These are phyloP conservation scores for Chaetoscypha palmicola DNA, from an alignment of 2,329 filamentous ascomycete genomes.

Conservation along the genomic window DNA sequence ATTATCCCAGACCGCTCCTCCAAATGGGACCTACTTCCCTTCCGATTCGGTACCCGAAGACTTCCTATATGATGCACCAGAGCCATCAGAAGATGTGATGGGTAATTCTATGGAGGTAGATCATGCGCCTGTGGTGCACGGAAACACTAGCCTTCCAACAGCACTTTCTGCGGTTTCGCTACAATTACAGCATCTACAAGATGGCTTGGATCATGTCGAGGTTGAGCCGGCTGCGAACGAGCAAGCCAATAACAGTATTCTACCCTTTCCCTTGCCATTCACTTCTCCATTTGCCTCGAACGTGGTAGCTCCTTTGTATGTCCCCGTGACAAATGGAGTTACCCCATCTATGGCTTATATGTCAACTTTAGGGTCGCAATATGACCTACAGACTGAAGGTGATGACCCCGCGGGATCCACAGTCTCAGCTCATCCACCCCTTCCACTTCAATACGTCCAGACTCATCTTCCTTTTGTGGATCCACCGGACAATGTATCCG, in stretches of 20 bases:
- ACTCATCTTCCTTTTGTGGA: conserved; percentile 9
- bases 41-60: neutral
- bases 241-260: conserved; percentile 26
- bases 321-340: neutral
- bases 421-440: neutral
- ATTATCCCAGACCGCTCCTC: neutral
- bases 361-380: neutral
- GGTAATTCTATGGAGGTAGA: conserved; percentile 3
- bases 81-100: conserved; percentile 3
- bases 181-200: conserved; percentile 29
- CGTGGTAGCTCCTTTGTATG: neutral
- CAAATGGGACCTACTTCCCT: neutral
- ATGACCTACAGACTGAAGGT: conserved; percentile 1
- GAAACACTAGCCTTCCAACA: conserved; percentile 17
- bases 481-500: conserved; percentile 13
- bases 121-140: neutral
- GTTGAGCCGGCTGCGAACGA: conserved; percentile 14
- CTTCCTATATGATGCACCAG: neutral
- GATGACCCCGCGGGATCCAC: conserved; percentile 2
- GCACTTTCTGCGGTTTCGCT: conserved; percentile 27
- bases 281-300: conserved; percentile 3
- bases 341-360: conserved; percentile 2
- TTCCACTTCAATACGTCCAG: neutral
- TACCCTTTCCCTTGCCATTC: conserved; percentile 21
- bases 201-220: conserved; percentile 25